A percentile compares a stretch with the other conserved stretches of the same genome.
These are phyloP conservation scores for Chamaenerion angustifolium DNA, from an alignment of 345 rosid genomes.

Conservation along the genomic window DNA sequence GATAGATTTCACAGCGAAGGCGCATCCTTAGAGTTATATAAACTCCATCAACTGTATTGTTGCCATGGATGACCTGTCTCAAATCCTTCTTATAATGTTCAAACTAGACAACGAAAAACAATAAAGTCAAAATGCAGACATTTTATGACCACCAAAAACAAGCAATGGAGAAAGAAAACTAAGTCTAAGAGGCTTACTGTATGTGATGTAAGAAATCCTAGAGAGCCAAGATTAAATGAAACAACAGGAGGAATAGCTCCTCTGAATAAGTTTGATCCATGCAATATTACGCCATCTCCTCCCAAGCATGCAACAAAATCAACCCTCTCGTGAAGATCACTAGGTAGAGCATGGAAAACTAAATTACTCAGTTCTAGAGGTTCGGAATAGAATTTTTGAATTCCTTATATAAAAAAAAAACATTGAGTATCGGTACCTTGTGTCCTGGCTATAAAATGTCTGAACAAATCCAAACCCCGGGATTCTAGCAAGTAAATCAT, in stretches of 20 bases:
- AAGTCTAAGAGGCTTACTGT: constrained; percentile 30
- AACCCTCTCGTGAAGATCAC: constrained; percentile 95
- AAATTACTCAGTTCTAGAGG: constrained; percentile 1
- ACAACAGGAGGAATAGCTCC: constrained; percentile 94
- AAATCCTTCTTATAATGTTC: constrained; percentile 74
- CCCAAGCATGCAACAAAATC: constrained; percentile 98
- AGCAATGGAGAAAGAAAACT: neutral
- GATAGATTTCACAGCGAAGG: constrained; percentile 76
- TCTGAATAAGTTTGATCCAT: constrained; percentile 88
- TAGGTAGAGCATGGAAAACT: constrained; percentile 17
- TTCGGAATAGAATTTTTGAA: constrained; percentile 1
- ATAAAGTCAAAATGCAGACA: constrained; percentile 3
- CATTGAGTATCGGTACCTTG: constrained; percentile 36
- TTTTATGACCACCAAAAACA: neutral
- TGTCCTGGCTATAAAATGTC: constrained; percentile 93
- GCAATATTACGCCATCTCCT: constrained; percentile 94
- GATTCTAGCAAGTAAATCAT: constrained; percentile 90
- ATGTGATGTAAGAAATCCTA: constrained; percentile 95
- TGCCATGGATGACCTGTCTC: constrained; percentile 76
- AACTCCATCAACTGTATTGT: constrained; percentile 71
- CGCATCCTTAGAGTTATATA: constrained; percentile 97
- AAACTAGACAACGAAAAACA: constrained; percentile 32
- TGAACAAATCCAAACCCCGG: constrained; percentile 97
- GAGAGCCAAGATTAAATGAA: constrained; percentile 92
- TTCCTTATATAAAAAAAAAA: too few relatives aligned